Conservation (phyloP, 169 alveolate species). For the Plasmodium ovale region DNA sequence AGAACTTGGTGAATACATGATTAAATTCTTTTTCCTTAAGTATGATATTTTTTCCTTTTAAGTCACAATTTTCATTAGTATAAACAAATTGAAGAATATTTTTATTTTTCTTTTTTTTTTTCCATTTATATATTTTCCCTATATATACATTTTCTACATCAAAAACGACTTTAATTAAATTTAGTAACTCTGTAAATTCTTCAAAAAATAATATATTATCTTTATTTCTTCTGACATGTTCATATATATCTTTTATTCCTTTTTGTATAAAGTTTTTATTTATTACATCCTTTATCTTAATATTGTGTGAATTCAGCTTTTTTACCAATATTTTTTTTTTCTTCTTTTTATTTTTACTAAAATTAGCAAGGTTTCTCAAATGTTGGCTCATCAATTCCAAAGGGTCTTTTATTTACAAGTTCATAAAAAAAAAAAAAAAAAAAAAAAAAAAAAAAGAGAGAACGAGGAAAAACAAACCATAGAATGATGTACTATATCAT, state of each 20-base stretch:
- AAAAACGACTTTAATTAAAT: slow-evolving; percentile 36
- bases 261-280: slow-evolving; percentile 29
- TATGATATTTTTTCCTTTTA: slow-evolving; percentile 8
- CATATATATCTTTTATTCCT: slow-evolving; percentile 31
- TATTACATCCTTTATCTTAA: slow-evolving; percentile 69
- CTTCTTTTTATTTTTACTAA: slow-evolving; percentile 62
- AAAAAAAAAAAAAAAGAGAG: not conserved
- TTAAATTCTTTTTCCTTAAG: slow-evolving; percentile 1
- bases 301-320: slow-evolving; percentile 46
- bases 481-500: too few relatives aligned
- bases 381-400: slow-evolving; percentile 24
- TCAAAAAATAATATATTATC: not conserved
- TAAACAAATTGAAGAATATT: slow-evolving; percentile 22
- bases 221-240: not conserved
- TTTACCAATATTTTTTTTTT: slow-evolving; percentile 44
- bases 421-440: not conserved
- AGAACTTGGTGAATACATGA: not conserved
- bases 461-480: not conserved
- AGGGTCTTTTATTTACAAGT: slow-evolving; percentile 19
- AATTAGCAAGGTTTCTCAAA: slow-evolving; percentile 32
- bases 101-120: slow-evolving; percentile 18
- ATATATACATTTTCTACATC: slow-evolving; percentile 58
- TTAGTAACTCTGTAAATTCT: not conserved
- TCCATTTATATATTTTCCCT: slow-evolving; percentile 18
- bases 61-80: slow-evolving; percentile 31